A percentile compares a stretch with the other conserved stretches of the same genome.
phyloP scores from a whole-genome alignment of 2,329 filamentous ascomycete genomes.

The Cephalotrichum gorgonifer region DNA sequence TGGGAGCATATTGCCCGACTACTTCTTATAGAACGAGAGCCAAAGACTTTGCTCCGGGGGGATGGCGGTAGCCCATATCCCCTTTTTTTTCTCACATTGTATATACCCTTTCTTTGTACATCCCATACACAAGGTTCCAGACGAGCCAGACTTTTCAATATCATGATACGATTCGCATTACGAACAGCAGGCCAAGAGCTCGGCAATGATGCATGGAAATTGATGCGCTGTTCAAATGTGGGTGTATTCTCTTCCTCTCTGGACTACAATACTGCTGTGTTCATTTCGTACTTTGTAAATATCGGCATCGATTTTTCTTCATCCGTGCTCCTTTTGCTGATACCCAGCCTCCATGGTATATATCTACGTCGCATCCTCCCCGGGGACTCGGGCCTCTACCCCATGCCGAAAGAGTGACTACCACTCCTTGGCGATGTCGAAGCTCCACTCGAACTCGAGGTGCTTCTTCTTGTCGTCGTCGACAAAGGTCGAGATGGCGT shows the following conservation, averaged over 20 bases:
- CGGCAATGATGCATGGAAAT: no score
- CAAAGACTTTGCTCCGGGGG: background rate
- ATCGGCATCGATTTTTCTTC: background rate
- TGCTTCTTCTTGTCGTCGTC: conserved; percentile 92
- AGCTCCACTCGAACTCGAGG: conserved; percentile 89
- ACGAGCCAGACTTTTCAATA: background rate
- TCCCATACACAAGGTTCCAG: background rate
- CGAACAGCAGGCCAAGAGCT: background rate
- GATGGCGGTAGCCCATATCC: no score
- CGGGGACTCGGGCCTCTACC: background rate
- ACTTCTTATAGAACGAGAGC: conserved; percentile 48
- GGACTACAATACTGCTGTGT: background rate
- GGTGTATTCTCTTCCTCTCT: background rate
- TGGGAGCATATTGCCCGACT: conserved; percentile 54
- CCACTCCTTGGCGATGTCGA: conserved; percentile 97
- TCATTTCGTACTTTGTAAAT: background rate
- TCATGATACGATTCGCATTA: background rate
- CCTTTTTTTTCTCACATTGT: background rate
- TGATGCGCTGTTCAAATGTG: background rate
- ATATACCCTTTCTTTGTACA: background rate
- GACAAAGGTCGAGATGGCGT: conserved; percentile 78
- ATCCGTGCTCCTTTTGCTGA: background rate
- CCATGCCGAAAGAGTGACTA: conserved; percentile 25
- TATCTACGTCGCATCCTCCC: conserved; percentile 1
- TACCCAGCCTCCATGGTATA: conserved; percentile 2